phyloP scores from a whole-genome alignment of 208 protist species.

The Vickermania ingenoplastis region DNA sequence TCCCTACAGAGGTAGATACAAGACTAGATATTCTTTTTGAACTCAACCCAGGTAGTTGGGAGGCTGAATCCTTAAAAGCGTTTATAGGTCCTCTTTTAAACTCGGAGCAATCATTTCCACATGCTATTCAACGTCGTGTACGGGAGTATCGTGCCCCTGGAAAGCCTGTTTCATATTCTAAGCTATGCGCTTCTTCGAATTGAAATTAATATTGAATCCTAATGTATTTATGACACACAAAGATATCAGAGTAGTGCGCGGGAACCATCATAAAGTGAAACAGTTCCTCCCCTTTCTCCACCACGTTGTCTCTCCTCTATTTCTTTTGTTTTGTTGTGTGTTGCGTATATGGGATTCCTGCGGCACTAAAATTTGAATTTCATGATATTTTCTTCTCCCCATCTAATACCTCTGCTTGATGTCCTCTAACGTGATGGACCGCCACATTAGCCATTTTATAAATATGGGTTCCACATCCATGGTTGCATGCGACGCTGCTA shows the following conservation, averaged over 20 bases:
- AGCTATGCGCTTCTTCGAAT: conserved; percentile 15
- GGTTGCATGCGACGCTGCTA: too few species aligned
- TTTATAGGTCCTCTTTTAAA: conserved; percentile 51
- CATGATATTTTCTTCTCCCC: too few species aligned
- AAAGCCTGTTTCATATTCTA: conserved; percentile 39
- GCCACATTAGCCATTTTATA: too few species aligned
- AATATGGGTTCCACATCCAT: too few species aligned
- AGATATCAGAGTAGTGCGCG: too few species aligned
- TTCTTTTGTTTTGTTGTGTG: too few species aligned
- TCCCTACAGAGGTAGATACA: conserved; percentile 22
- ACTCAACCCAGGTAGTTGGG: conserved; percentile 34
- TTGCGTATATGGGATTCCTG: too few species aligned
- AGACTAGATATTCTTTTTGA: conserved; percentile 47
- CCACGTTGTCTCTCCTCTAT: conserved; percentile 5
- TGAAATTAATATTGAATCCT: neutral
- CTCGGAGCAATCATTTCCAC: conserved; percentile 32
- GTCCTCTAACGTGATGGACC: too few species aligned
- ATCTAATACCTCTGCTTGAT: too few species aligned
- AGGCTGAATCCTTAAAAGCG: conserved; percentile 21
- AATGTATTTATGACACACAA: neutral
- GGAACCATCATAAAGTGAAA: neutral
- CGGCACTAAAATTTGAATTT: too few species aligned
- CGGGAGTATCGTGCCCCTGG: conserved; percentile 58
- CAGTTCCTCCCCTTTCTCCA: neutral
- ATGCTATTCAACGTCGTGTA: conserved; percentile 39